phyloP scores from a whole-genome alignment of 495 filamentous ascomycete species.

The Aspergillus kassunensis region DNA sequence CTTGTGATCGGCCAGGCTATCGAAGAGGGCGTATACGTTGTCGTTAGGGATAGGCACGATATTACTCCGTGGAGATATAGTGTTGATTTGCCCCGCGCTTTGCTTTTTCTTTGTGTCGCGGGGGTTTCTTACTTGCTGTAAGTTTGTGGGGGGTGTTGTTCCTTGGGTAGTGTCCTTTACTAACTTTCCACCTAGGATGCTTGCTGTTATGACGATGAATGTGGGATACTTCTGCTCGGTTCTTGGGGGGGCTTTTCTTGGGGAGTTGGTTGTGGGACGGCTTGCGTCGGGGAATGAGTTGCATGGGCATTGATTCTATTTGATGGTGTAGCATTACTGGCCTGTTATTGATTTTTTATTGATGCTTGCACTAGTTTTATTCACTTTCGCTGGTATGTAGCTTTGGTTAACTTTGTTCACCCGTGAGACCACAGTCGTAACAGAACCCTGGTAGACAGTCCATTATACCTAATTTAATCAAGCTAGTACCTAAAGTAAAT shows the following conservation, averaged over 20 bases:
- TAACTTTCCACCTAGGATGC: constrained; percentile 60
- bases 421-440: too few relatives aligned
- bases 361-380: too few relatives aligned
- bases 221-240: constrained; percentile 93
- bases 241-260: constrained; percentile 76
- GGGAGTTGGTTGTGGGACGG: constrained; percentile 75
- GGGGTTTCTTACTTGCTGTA: constrained; percentile 88
- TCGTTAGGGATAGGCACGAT: constrained; percentile 45
- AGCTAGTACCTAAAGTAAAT: too few relatives aligned
- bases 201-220: constrained; percentile 98
- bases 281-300: constrained; percentile 41
- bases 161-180: not conserved
- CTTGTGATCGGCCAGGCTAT: constrained; percentile 63
- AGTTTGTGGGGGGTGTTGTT: constrained; percentile 33
- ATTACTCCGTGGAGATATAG: constrained; percentile 68
- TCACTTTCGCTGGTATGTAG: too few relatives aligned
- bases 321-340: too few relatives aligned
- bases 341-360: too few relatives aligned
- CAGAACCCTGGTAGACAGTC: too few relatives aligned
- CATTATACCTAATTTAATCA: too few relatives aligned
- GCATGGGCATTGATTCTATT: constrained; percentile 10
- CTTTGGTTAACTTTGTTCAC: too few relatives aligned
- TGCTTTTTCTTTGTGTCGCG: constrained; percentile 61
- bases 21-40: constrained; percentile 69
- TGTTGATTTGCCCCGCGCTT: constrained; percentile 71